Percentiles rank a stretch among this genome's conserved stretches.
These are phyloP conservation scores for Meyerozyma carpophila DNA, from an alignment of 1,139 yeast species.

Conservation along the genomic window DNA sequence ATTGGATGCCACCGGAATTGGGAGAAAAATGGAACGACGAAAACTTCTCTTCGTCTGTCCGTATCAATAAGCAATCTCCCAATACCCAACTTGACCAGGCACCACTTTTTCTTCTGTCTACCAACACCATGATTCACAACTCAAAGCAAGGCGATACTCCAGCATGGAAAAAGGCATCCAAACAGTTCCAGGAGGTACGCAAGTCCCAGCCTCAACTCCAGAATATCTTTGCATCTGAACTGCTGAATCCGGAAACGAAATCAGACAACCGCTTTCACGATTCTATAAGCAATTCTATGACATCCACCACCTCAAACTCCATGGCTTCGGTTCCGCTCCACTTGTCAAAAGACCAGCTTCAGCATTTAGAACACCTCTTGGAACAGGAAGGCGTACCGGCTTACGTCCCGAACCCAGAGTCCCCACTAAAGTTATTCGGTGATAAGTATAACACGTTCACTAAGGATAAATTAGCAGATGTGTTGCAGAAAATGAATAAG, in stretches of 20 bases:
- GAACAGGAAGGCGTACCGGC: constrained; percentile 10
- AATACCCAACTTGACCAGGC: constrained; percentile 10
- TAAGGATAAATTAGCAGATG: constrained; percentile 29
- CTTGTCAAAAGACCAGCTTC: constrained; percentile 18
- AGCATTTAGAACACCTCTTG: constrained; percentile 18
- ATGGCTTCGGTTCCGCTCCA: constrained; percentile 16
- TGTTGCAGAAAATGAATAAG: constrained; percentile 24
- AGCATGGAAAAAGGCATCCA: constrained; percentile 32
- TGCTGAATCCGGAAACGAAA: constrained; percentile 2
- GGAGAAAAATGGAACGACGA: constrained; percentile 29
- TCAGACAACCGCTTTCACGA: constrained; percentile 10
- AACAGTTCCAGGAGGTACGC: constrained; percentile 23
- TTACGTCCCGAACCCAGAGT: constrained; percentile 12
- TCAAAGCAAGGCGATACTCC: constrained; percentile 26
- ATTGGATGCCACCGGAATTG: constrained; percentile 43
- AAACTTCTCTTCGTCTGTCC: constrained; percentile 18
- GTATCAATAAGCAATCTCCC: constrained; percentile 19
- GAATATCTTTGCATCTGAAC: constrained; percentile 23
- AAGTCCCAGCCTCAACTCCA: constrained; percentile 27
- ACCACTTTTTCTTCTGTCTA: constrained; percentile 18
- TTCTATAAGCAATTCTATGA: constrained; percentile 18
- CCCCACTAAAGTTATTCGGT: constrained; percentile 38
- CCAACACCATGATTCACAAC: constrained; percentile 35
- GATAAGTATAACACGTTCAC: constrained; percentile 40
- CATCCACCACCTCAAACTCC: constrained; percentile 37